These are phyloP conservation scores for Sclerotiophoma versabilis DNA, from an alignment of 2,329 filamentous ascomycete genomes.

Conservation along the genomic window DNA sequence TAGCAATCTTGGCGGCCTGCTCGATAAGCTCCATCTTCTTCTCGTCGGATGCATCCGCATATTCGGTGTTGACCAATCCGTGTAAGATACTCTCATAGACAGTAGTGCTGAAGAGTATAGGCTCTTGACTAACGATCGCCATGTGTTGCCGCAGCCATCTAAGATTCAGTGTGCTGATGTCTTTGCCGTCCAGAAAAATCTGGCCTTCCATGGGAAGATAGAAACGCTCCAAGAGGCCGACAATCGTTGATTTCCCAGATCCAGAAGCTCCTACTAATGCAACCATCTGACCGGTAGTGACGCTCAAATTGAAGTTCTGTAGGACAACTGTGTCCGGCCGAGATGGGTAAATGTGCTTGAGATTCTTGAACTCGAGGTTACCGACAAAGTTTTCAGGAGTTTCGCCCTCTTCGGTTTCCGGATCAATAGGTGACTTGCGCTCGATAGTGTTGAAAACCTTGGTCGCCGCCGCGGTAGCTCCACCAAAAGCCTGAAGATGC, in stretches of 20 bases:
- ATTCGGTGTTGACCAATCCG: slow-evolving; percentile 83
- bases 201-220: slow-evolving; percentile 86
- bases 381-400: slow-evolving; percentile 77
- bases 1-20: slow-evolving; percentile 86
- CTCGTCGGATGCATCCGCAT: slow-evolving; percentile 71
- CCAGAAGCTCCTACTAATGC: slow-evolving; percentile 94
- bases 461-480: slow-evolving; percentile 79
- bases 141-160: slow-evolving; percentile 93
- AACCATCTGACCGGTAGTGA: slow-evolving; percentile 90
- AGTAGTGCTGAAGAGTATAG: slow-evolving; percentile 85
- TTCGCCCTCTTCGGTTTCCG: slow-evolving; percentile 72
- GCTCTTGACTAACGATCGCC: slow-evolving; percentile 90
- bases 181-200: slow-evolving; percentile 81
- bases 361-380: slow-evolving; percentile 77
- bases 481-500: slow-evolving; percentile 85
- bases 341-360: slow-evolving; percentile 95
- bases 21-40: slow-evolving; percentile 74
- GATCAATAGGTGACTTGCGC: slow-evolving; percentile 82
- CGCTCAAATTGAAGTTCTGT: slow-evolving; percentile 77
- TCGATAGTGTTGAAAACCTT: slow-evolving; percentile 98
- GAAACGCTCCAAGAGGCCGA: slow-evolving; percentile 91
- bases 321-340: slow-evolving; percentile 90
- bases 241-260: slow-evolving; percentile 92
- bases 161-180: slow-evolving; percentile 82
- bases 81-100: slow-evolving; percentile 92